Conservation (phyloP, 176 grass and related monocot genomes). For the Raddia distichophylla region DNA sequence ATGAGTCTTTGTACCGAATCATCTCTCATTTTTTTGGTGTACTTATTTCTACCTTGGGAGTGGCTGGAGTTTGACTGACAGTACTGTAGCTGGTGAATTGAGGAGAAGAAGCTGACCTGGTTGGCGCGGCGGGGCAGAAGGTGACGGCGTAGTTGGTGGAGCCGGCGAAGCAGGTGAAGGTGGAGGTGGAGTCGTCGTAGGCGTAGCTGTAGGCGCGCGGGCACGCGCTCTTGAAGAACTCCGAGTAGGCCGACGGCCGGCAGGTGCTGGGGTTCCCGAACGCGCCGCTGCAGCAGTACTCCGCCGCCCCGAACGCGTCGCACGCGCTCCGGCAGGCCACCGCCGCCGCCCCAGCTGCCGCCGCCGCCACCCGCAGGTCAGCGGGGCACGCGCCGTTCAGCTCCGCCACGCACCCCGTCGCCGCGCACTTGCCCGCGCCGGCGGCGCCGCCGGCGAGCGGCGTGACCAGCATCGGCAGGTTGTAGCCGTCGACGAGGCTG, state of each 20-base stretch:
- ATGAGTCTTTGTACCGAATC: too few relatives aligned
- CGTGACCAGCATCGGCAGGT: slow-evolving; percentile 52
- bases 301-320: slow-evolving; percentile 50
- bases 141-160: slow-evolving; percentile 48
- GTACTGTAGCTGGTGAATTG: too few relatives aligned
- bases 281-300: slow-evolving; percentile 68
- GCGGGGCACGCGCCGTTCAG: slow-evolving; percentile 60
- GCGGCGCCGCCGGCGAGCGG: neutral
- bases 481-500: slow-evolving; percentile 78
- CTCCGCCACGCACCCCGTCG: slow-evolving; percentile 64
- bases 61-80: too few relatives aligned
- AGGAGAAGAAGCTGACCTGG: slow-evolving; percentile 19
- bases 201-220: slow-evolving; percentile 74
- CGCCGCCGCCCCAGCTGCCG: neutral
- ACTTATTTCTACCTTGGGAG: too few relatives aligned
- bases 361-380: slow-evolving; percentile 43
- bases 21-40: too few relatives aligned
- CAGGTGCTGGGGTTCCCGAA: slow-evolving; percentile 47
- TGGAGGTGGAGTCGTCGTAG: slow-evolving; percentile 63
- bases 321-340: slow-evolving; percentile 69
- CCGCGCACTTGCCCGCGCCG: slow-evolving; percentile 36
- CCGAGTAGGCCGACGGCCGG: slow-evolving; percentile 50
- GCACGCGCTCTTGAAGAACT: slow-evolving; percentile 67
- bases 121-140: slow-evolving; percentile 57
- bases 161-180: slow-evolving; percentile 63